Evolutionary conservation across 2,329 filamentous ascomycete genomes (phyloP).

Genomic region (Aspergillus sp.): DNA sequence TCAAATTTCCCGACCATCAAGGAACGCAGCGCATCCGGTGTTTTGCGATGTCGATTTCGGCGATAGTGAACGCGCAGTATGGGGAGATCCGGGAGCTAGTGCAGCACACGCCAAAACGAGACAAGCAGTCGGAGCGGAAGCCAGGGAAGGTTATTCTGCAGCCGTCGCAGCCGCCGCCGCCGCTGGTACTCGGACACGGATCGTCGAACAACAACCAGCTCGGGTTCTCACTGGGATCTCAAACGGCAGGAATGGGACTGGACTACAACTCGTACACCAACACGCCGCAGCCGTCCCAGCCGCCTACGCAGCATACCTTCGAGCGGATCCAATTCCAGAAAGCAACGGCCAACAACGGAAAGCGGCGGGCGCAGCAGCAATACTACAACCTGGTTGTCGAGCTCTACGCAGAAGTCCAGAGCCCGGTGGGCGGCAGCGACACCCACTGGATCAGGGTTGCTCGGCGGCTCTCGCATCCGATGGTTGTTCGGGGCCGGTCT

Average conservation of each 20-base stretch:
- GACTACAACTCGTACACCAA: slow-evolving; percentile 24
- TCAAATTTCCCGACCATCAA: slow-evolving; percentile 37
- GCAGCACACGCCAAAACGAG: slow-evolving; percentile 83
- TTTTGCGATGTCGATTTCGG: slow-evolving; percentile 77
- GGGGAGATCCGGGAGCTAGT: slow-evolving; percentile 74
- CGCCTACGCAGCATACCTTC: slow-evolving; percentile 52
- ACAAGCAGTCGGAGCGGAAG: slow-evolving; percentile 72
- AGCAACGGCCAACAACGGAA: slow-evolving; percentile 88
- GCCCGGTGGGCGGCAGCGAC: slow-evolving; percentile 24
- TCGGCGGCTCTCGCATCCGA: slow-evolving; percentile 62
- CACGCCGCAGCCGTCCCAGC: slow-evolving; percentile 23
- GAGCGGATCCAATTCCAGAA: slow-evolving; percentile 93
- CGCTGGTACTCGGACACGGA: slow-evolving; percentile 19
- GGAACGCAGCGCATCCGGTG: slow-evolving; percentile 53
- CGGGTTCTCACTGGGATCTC: slow-evolving; percentile 16
- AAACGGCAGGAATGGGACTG: slow-evolving; percentile 19
- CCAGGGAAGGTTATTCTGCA: slow-evolving; percentile 60
- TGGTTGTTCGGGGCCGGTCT: slow-evolving; percentile 67
- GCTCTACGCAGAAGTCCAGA: slow-evolving; percentile 60
- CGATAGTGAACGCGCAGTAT: slow-evolving; percentile 65
- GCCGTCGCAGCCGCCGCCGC: slow-evolving; percentile 52
- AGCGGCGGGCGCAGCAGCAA: slow-evolving; percentile 79
- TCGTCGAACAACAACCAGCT: slow-evolving; percentile 15
- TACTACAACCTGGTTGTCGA: slow-evolving; percentile 89
- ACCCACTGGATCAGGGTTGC: slow-evolving; percentile 62